phyloP scores from a whole-genome alignment of 305 asterid genomes.

The Fraxinus greggii region DNA sequence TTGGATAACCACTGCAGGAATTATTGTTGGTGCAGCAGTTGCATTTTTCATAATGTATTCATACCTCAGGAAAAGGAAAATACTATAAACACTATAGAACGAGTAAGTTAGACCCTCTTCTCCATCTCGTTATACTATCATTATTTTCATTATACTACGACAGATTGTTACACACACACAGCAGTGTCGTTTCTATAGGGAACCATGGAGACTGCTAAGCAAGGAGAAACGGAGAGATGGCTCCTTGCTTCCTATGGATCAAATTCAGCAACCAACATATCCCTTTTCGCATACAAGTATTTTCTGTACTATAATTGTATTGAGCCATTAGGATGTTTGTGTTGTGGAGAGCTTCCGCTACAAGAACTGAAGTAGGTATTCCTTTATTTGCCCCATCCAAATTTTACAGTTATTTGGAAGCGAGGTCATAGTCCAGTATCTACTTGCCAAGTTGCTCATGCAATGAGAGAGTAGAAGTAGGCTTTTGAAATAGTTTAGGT shows the following conservation, averaged over 20 bases:
- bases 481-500: neutral
- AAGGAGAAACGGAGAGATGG: neutral
- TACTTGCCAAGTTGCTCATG: neutral
- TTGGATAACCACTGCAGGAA: slow-evolving; percentile 91
- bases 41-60: slow-evolving; percentile 74
- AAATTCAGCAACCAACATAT: slow-evolving; percentile 9
- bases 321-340: neutral
- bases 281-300: neutral
- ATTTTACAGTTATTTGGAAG: neutral
- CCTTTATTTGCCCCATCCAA: neutral
- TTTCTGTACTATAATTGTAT: neutral
- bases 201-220: neutral
- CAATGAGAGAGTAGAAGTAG: neutral
- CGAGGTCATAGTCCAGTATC: neutral
- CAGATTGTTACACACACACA: neutral
- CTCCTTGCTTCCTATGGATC: neutral
- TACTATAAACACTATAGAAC: slow-evolving; percentile 41
- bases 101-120: slow-evolving; percentile 4
- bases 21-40: slow-evolving; percentile 63
- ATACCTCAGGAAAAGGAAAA: slow-evolving; percentile 76
- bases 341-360: neutral
- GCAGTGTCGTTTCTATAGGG: slow-evolving; percentile 6
- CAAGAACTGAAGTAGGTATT: slow-evolving; percentile 1
- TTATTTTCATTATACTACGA: neutral
- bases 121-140: neutral